phyloP scores from a whole-genome alignment of 768 basidiomycete genomes.

The Pleurotus platypus region DNA sequence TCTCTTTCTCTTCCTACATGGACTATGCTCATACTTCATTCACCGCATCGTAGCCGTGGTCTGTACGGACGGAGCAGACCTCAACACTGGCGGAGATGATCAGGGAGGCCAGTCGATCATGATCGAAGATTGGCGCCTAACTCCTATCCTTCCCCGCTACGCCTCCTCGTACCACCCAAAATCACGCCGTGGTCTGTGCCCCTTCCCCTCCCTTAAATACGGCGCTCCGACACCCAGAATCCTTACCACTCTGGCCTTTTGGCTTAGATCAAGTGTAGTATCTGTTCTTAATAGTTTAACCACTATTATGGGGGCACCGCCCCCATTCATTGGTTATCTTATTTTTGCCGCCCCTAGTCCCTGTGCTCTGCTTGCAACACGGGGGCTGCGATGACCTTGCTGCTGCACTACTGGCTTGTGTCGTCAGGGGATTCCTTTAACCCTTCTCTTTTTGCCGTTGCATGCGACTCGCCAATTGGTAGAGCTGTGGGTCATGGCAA shows the following conservation, averaged over 20 bases:
- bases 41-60: too few species aligned
- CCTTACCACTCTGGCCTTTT: constrained; percentile 90
- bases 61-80: too few species aligned
- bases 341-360: constrained; percentile 43
- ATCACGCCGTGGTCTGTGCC: too few species aligned
- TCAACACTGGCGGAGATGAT: too few species aligned
- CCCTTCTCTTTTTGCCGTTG: constrained; percentile 6
- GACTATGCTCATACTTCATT: too few species aligned
- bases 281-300: constrained; percentile 79
- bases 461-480: neutral
- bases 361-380: constrained; percentile 42
- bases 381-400: constrained; percentile 34
- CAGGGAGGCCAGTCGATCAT: too few species aligned
- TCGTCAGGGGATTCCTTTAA: constrained; percentile 34
- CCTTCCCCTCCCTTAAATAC: too few species aligned
- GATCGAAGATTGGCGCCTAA: too few species aligned
- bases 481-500: neutral
- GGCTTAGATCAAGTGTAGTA: constrained; percentile 98
- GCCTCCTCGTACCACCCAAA: too few species aligned
- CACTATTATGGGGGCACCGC: constrained; percentile 58
- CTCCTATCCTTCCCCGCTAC: too few species aligned
- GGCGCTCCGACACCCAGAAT: constrained; percentile 10
- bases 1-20: too few species aligned
- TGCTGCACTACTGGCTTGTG: constrained; percentile 31
- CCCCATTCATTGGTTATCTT: constrained; percentile 52